Evolutionary conservation across 805 yeast species (phyloP), one percentile per base, ranked within the genome.

Genomic region (Lipomyces mesembrius): DNA sequence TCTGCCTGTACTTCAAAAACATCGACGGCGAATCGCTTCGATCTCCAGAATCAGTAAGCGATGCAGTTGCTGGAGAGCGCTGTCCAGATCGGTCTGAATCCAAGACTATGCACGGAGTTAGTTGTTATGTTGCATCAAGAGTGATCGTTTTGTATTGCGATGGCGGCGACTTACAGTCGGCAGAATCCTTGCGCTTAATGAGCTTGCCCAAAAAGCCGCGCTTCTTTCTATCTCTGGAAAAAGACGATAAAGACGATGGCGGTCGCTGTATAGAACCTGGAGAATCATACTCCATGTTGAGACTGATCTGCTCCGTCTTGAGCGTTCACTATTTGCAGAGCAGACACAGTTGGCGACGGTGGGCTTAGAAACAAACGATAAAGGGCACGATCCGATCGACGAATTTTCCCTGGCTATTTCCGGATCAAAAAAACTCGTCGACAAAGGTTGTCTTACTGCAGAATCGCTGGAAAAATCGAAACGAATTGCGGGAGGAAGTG

Each of bases 141-240:
- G 2, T 52, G 55, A 52, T 27, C 11, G 11, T 0, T 27, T 52
- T 12, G 43, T 5, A 12, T 3, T 17, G 49, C 22, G 25, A 17
- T 17, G 22, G 49, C 22, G 22, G 20, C 9, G 22, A 60, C 61
- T 29, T 29, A 60, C 63, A 11, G 20, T 60, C 62, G 22, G 20
- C 14, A 8, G 61, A 57, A 34, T 66, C 66, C 29, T 53, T 37
- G 32, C 67, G 63, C 29, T 62, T 60, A 7, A 59, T 56, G n/a
- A 66, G 56, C 53, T 63, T 63, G 34, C 60, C 67, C 43, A 66
- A 22, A 59, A 66, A 63, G 17, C 62, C 46, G n/a, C 54, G 61
- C 29, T 54, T 59, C 37, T 63, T 63, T 55, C 35, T 59, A 6
- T 63, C 67, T 32, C 49, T 53, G 54, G 64, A 62, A 34, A 27